A percentile compares a stretch with the other conserved stretches of the same genome.
Conservation (phyloP, 2,329 filamentous ascomycete genomes). For the Arthrocladium fulminans region DNA sequence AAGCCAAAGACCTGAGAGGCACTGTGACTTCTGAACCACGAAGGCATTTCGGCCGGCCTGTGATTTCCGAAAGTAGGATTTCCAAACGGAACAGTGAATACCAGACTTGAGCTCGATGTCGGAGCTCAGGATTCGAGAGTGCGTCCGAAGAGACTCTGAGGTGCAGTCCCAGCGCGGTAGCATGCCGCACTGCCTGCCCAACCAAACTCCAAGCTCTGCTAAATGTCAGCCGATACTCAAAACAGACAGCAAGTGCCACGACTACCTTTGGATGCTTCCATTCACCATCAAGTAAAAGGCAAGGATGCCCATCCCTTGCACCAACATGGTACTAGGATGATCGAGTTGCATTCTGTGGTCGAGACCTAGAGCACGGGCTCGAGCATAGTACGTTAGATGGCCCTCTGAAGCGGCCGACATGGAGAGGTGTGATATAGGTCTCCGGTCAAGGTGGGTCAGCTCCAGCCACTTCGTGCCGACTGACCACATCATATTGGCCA, state of each 20-base stretch:
- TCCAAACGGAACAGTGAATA: constrained; percentile 23
- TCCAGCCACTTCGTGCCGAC: constrained; percentile 15
- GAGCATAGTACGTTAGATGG: constrained; percentile 23
- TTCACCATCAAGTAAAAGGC: constrained; percentile 19
- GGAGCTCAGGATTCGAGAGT: constrained; percentile 12
- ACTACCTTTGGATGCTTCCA: constrained; percentile 24
- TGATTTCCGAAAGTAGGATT: constrained; percentile 21
- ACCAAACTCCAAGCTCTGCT: constrained; percentile 24
- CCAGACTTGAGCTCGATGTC: constrained; percentile 20
- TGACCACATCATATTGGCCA: constrained; percentile 17
- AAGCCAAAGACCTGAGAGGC: constrained; percentile 9
- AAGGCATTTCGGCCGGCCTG: constrained; percentile 23
- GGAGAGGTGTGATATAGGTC: background rate
- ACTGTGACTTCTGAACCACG: constrained; percentile 18
- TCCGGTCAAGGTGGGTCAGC: constrained; percentile 10
- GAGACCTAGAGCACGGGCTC: constrained; percentile 22
- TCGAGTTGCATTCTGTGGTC: constrained; percentile 22
- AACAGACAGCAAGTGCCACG: background rate
- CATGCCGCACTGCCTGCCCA: constrained; percentile 23
- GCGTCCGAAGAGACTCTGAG: constrained; percentile 16
- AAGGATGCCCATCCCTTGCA: constrained; percentile 21
- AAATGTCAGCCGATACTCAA: constrained; percentile 3
- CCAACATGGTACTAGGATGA: constrained; percentile 20
- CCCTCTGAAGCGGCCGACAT: constrained; percentile 1
- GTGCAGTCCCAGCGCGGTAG: constrained; percentile 24